Percentiles rank a stretch among this genome's conserved stretches.
Evolutionary conservation across 495 filamentous ascomycete species (phyloP).

Genomic region (Cercophora newfieldiana): DNA sequence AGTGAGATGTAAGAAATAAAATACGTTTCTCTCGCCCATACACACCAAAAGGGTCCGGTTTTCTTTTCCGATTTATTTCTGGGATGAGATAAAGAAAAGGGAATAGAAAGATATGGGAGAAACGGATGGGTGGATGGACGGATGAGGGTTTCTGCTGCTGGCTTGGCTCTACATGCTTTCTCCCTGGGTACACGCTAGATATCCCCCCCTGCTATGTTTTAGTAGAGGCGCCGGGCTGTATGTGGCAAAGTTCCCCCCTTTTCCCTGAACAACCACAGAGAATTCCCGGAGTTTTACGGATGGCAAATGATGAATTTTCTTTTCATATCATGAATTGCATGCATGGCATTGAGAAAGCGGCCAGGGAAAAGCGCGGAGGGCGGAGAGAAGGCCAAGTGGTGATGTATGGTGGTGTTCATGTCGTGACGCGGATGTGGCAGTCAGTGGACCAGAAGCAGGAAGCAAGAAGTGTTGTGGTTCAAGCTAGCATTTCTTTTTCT

Average conservation of each 20-base stretch:
- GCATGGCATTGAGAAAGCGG: neutral
- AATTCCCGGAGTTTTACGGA: neutral
- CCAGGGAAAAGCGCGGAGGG: neutral
- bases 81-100: neutral
- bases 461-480: neutral
- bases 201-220: neutral
- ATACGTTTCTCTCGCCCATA: neutral
- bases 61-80: neutral
- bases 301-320: neutral
- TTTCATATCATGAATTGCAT: constrained; percentile 5
- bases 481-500: neutral
- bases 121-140: neutral
- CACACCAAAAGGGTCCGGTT: neutral
- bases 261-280: neutral
- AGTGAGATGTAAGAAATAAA: neutral
- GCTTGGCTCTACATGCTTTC: neutral
- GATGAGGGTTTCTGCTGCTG: neutral
- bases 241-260: neutral
- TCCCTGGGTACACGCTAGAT: neutral
- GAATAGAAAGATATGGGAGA: neutral
- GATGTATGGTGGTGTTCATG: no score
- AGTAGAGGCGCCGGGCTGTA: neutral
- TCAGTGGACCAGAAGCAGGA: no score
- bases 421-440: neutral
- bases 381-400: neutral